Percentiles rank a stretch among this genome's conserved stretches.
Evolutionary conservation across 2,329 filamentous ascomycete genomes (phyloP).

Genomic region (Talaromyces piceae): DNA sequence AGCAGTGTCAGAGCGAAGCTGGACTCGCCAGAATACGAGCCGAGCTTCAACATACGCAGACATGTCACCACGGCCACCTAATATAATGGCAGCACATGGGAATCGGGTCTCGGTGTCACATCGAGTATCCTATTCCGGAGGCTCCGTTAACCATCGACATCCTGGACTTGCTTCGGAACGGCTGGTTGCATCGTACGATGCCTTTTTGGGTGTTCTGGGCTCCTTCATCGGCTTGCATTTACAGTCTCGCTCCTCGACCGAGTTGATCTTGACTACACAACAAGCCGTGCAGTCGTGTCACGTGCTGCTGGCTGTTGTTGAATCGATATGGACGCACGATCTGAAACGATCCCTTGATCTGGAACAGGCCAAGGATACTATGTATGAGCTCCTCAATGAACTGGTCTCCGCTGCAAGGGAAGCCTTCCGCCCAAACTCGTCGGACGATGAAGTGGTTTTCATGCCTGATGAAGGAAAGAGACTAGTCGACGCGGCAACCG

Average conservation of each 20-base stretch:
- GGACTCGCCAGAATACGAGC: constrained; percentile 23
- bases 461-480: constrained; percentile 70
- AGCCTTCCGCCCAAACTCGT: constrained; percentile 62
- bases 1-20: constrained; percentile 22
- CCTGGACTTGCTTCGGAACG: constrained; percentile 76
- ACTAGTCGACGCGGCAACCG: constrained; percentile 70
- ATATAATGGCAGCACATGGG: constrained; percentile 28
- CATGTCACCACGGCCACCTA: constrained; percentile 15
- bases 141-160: constrained; percentile 54
- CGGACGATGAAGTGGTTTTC: constrained; percentile 68
- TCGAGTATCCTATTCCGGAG: constrained; percentile 67
- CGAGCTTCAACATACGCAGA: constrained; percentile 23
- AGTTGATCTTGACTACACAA: constrained; percentile 73
- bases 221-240: constrained; percentile 91
- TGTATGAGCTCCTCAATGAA: constrained; percentile 73
- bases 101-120: constrained; percentile 56
- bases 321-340: constrained; percentile 74
- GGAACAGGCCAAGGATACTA: constrained; percentile 60
- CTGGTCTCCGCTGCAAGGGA: constrained; percentile 75
- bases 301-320: constrained; percentile 69
- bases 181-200: constrained; percentile 72
- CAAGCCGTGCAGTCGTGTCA: constrained; percentile 77
- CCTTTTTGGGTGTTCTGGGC: constrained; percentile 80
- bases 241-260: constrained; percentile 81
- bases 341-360: constrained; percentile 59